phyloP scores from a whole-genome alignment of 2,329 filamentous ascomycete genomes.

The Ophiocordyceps unilateralis region DNA sequence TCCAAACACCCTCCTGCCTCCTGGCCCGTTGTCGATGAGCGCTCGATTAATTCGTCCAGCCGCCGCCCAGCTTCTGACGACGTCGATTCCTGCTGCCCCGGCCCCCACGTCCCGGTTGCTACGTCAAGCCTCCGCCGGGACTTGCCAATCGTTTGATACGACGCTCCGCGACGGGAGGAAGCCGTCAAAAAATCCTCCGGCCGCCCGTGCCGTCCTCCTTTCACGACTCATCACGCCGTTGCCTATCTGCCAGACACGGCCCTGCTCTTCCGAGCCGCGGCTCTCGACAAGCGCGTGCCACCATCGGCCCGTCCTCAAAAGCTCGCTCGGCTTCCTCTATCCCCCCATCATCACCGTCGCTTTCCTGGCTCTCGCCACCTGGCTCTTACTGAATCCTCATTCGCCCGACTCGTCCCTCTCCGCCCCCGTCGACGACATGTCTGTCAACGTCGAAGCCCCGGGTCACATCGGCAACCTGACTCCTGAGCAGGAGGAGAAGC shows the following conservation, averaged over 20 bases:
- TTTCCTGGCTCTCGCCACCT: slow-evolving; percentile 2
- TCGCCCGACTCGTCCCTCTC: not conserved
- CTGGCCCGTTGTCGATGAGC: not conserved
- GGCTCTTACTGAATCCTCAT: not conserved
- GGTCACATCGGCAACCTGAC: slow-evolving; percentile 79
- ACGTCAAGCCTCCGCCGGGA: not conserved
- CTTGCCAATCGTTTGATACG: not conserved
- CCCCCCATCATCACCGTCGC: slow-evolving; percentile 1
- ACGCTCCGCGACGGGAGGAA: not conserved
- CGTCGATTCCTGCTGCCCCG: not conserved
- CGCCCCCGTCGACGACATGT: slow-evolving; percentile 15
- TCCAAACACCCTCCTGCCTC: not conserved
- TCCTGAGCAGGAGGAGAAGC: slow-evolving; percentile 71
- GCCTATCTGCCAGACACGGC: not conserved
- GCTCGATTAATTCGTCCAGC: not conserved
- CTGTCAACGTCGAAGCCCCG: slow-evolving; percentile 29
- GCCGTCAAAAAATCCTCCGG: not conserved
- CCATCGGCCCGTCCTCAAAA: slow-evolving; percentile 1
- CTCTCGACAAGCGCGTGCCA: not conserved
- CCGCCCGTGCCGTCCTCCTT: not conserved
- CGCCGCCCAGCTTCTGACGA: not conserved
- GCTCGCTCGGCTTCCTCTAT: not conserved
- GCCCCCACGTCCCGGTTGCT: not conserved
- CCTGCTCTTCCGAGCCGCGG: not conserved
- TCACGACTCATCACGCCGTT: not conserved